Evolutionary conservation across 805 yeast species (phyloP), one percentile per base, ranked within the genome.

Genomic region (Yamadazyma scolyti): DNA sequence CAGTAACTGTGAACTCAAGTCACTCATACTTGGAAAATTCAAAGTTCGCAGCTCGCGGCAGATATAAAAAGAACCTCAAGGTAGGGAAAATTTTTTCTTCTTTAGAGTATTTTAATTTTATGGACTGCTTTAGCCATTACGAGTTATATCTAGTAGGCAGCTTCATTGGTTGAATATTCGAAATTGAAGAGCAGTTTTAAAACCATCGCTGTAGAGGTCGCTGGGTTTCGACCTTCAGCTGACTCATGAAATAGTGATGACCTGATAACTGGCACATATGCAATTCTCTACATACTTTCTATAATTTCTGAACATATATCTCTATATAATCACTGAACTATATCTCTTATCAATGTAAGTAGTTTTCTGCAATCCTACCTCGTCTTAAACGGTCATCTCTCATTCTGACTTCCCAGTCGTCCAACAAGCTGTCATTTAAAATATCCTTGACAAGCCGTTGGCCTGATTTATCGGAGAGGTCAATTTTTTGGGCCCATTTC

Each of bases 171-270:
- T 58, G 48, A 40, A 32, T 29, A 50, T 56, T 28, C 36, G 25
- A 35, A 12, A 34, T 21, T 15, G 27, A 30, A 15, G 20, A 11
- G 40, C 93, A 79, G 77, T 86, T 80, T 82, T 85, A 87, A 87
- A 87, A 87, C 96, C 96, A 87, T 87, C 87, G 95, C 89, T 77
- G 85, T 81, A 59, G 88, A 86, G 95, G 95, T 82, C 80, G 87
- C 86, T 81, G 16, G 28, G 69, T 71, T 65, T 66, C 59, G 61
- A 69, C 18, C 27, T 37, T 31, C 20, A 39, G 81, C 73, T 47
- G 82, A 80, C 76, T 88, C 94, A 85, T 85, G 95, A 85, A 81
- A 79, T 71, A 84, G 89, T 82, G 95, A 85, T 85, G 95, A 85
- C 95, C 95, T 85, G 78, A 68, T 65, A 80, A 59, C 70, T 83